Percentiles rank a stretch among this genome's conserved stretches.
phyloP scores from a whole-genome alignment of 306 rosid species.

The Trichosanthes cucumerina region DNA sequence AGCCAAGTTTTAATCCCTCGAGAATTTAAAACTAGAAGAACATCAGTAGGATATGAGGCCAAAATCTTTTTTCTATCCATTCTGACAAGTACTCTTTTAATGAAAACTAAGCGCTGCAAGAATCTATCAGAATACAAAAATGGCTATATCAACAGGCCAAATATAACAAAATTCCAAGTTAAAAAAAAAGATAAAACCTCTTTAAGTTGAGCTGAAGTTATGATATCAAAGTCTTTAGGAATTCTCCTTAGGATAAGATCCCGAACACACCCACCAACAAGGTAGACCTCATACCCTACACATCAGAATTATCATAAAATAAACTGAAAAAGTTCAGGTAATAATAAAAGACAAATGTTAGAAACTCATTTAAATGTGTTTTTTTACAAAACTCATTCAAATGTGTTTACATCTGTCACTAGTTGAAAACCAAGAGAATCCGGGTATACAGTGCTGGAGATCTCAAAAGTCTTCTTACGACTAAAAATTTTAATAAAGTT shows the following conservation, averaged over 20 bases:
- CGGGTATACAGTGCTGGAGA: background rate
- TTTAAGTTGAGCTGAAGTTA: constrained; percentile 26
- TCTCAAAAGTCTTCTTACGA: background rate
- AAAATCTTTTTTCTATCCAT: background rate
- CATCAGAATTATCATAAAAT: background rate
- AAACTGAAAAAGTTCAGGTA: background rate
- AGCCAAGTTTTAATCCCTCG: background rate
- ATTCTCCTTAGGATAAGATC: constrained; percentile 32
- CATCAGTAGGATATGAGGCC: background rate
- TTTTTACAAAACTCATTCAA: background rate
- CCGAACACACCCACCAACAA: constrained; percentile 43
- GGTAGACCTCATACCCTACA: constrained; percentile 32
- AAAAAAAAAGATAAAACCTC: constrained; percentile 17
- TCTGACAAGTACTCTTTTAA: background rate
- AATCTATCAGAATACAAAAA: background rate
- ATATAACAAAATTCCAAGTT: background rate
- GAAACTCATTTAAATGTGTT: background rate
- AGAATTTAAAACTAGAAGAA: background rate
- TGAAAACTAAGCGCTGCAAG: background rate
- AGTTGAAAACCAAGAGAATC: background rate
- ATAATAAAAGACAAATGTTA: background rate
- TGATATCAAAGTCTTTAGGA: constrained; percentile 33
- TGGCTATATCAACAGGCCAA: background rate
- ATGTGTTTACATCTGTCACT: background rate
- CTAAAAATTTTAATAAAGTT: background rate